Base-by-base conservation (phyloP, 345 rosid species). In the Salix caprea region DNA sequence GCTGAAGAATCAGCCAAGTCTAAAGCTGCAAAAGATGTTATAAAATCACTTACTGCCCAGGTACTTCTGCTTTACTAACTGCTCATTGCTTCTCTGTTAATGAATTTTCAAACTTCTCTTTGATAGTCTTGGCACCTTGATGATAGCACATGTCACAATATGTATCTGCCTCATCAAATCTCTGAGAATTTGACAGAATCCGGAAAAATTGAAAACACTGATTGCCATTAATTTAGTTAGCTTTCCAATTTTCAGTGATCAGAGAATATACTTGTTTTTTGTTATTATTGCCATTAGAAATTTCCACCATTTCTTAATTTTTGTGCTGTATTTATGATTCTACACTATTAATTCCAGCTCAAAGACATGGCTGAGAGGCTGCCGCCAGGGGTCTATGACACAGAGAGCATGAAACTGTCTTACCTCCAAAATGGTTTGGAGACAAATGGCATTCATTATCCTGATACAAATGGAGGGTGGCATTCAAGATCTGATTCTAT, bases 11-110 rank as follows among this genome's bases (percentile, higher is more conserved):
- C 99, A 19, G 85, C 90, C 28, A 96, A 91, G 85, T 89, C 94
- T 65, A 90, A 84, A 88, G 94, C 94, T 69, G 96, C 97, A 79
- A 96, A 93, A 85, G 99, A 96, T 72, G 99, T 93, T 74, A 93
- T 96, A 74, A 96, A 90, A 82, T 96, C 97, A 18, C 90, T 96
- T 52, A 96, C 98, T 70, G 88, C 92, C 52, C 98, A 93, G 97
- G 99, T 92, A 54, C 70, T 83, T 74, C 48, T 64, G 18, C 68
- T 76, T 83, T 60, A 18, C 15, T 62, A 23, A 24, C 11, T 39
- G 26, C 44, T 58, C 64, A 34, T 72, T 71, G 36, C 52, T 60
- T 69, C 21, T 32, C 6, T 73, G 42, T 78, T 75, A 19, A 19
- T 28, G 18, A 40, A 24, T 18, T 70, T 30, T 46, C 12, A 42